Conservation (phyloP, 1,139 yeast species). For the Geotrichum aggregatum region DNA sequence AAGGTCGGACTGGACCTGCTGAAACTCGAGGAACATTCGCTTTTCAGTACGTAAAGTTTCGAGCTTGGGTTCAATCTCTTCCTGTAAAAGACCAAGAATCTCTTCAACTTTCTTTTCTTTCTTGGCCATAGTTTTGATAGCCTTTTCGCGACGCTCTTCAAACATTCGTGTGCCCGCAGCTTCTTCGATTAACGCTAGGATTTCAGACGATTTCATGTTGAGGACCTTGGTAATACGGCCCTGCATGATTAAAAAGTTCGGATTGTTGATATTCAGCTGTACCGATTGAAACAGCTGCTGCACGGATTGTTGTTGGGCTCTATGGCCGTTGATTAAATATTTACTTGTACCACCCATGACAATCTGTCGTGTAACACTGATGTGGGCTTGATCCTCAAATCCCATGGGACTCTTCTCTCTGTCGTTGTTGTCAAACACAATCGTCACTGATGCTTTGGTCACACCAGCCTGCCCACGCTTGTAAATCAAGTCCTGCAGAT, state of each 20-base stretch:
- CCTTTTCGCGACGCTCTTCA: slow-evolving; percentile 89
- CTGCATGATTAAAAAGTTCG: slow-evolving; percentile 96
- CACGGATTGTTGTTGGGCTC: slow-evolving; percentile 93
- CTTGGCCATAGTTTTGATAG: slow-evolving; percentile 84
- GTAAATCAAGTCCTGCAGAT: slow-evolving; percentile 87
- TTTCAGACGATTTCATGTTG: slow-evolving; percentile 92
- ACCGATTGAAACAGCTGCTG: slow-evolving; percentile 88
- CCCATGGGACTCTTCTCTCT: slow-evolving; percentile 78
- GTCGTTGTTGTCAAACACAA: slow-evolving; percentile 86
- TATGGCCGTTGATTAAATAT: slow-evolving; percentile 89
- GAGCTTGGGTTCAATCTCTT: slow-evolving; percentile 90
- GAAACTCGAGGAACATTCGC: slow-evolving; percentile 77
- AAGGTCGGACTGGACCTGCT: slow-evolving; percentile 74
- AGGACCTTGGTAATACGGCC: slow-evolving; percentile 95
- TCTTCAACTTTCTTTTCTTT: slow-evolving; percentile 81
- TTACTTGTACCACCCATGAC: slow-evolving; percentile 89
- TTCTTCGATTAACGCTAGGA: slow-evolving; percentile 86
- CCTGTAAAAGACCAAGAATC: slow-evolving; percentile 65
- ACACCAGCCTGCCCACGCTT: slow-evolving; percentile 98
- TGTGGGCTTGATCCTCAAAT: slow-evolving; percentile 71
- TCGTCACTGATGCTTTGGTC: slow-evolving; percentile 93
- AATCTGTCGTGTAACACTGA: slow-evolving; percentile 89
- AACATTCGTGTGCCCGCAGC: slow-evolving; percentile 97
- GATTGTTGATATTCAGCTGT: slow-evolving; percentile 92
- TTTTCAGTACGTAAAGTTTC: slow-evolving; percentile 78